A percentile compares a stretch with the other conserved stretches of the same genome.
Conservation (phyloP, 345 rosid species). For the Aegle marmelos region DNA sequence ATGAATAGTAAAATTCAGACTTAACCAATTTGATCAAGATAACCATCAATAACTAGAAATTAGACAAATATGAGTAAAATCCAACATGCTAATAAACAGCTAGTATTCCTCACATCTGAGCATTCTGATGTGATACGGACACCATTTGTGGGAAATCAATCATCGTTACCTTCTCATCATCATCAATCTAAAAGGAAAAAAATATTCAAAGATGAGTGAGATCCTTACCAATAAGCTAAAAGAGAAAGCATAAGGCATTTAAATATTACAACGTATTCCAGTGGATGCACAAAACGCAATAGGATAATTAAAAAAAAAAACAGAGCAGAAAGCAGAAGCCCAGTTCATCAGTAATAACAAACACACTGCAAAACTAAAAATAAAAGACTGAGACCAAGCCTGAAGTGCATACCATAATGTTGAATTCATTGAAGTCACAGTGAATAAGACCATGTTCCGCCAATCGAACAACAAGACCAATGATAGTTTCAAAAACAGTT, state of each 20-base stretch:
- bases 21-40: neutral
- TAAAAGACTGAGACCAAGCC: neutral
- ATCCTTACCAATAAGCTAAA: constrained; percentile 1
- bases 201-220: neutral
- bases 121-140: constrained; percentile 94
- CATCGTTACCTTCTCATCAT: constrained; percentile 82
- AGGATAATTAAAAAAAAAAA: neutral
- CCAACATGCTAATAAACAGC: constrained; percentile 3
- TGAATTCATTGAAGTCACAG: constrained; percentile 94
- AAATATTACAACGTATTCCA: neutral
- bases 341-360: neutral
- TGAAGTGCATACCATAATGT: constrained; percentile 71
- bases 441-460: constrained; percentile 97
- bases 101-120: constrained; percentile 68
- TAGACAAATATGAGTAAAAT: constrained; percentile 10
- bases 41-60: neutral
- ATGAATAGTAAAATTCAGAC: neutral
- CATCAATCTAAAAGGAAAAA: constrained; percentile 67
- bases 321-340: neutral
- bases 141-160: constrained; percentile 99
- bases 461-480: constrained; percentile 75
- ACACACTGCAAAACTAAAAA: neutral
- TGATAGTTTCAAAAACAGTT: constrained; percentile 61
- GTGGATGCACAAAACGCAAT: neutral
- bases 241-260: neutral